These are phyloP conservation scores for Cyclospora cayetanensis DNA, from an alignment of 169 alveolate species.

Conservation along the genomic window DNA sequence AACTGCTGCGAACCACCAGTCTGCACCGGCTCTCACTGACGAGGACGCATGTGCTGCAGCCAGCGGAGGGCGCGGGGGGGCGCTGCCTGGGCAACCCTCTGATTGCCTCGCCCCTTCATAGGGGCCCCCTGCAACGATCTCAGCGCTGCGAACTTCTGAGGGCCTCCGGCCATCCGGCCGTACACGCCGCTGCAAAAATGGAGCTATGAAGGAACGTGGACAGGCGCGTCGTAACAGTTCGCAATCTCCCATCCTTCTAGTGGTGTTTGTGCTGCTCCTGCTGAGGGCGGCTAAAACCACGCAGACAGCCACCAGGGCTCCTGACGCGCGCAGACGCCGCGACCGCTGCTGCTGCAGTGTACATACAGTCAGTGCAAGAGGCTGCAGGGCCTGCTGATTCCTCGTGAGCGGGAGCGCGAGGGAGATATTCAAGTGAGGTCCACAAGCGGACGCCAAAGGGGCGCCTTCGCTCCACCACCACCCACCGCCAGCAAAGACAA, in stretches of 20 bases:
- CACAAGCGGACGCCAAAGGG: too few species aligned
- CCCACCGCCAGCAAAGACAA: too few species aligned
- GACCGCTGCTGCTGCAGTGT: background rate
- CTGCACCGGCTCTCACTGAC: too few species aligned
- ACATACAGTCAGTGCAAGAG: too few species aligned
- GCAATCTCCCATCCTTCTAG: background rate
- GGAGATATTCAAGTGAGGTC: too few species aligned
- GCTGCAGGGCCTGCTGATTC: too few species aligned
- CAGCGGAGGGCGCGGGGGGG: background rate
- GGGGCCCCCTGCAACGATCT: background rate
- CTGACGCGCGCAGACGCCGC: background rate
- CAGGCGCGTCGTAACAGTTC: background rate
- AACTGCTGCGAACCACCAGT: background rate
- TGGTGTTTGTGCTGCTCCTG: background rate
- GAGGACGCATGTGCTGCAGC: too few species aligned
- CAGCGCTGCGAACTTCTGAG: background rate
- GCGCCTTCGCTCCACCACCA: too few species aligned
- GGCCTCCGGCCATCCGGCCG: background rate
- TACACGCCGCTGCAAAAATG: background rate
- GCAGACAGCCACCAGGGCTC: background rate
- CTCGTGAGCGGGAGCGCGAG: too few species aligned
- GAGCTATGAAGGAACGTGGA: background rate
- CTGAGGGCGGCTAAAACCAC: background rate
- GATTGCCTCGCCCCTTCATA: background rate
- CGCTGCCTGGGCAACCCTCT: background rate